Base-by-base conservation (phyloP, 2,329 filamentous ascomycete genomes). In the Pseudogymnoascus sp. region DNA sequence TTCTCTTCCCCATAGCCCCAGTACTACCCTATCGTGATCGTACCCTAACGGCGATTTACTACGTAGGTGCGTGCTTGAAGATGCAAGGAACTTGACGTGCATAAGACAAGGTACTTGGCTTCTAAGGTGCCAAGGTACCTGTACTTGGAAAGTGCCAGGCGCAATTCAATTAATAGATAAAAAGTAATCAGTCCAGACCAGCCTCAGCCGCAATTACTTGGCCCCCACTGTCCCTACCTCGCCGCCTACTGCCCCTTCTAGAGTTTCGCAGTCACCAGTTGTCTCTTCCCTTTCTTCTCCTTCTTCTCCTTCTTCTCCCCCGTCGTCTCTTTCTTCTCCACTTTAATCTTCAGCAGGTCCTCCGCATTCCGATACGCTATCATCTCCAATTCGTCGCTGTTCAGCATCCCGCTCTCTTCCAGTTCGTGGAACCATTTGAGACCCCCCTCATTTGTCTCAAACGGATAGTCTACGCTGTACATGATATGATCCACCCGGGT, bases 401-500 rank as follows among this genome's bases (percentile, higher is more conserved):
- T 76, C 25, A 85, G 73, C 65, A 84, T 66, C 0, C 77, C 78
- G 64, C 80, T 82, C 54, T 73, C 67, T 61, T 74, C 72, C 38
- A 85, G 67, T 62, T 80, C 77, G 58, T 75, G 66, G 59, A 84
- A 71, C 65, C 79, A 82, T 11, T 70, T 71, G 22, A 74, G 68
- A 0, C 81, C 81, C n/a, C 76, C 75, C 61, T 78, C 75, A 63
- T 78, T 82, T 58, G 71, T 72, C 47, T 47, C 41, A 57, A 84
- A 83, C 0, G 82, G 83, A 65, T 83, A 84, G 65, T 84, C 81
- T 8, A 83, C 78, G 63, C 78, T 82, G 65, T 80, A 84, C 67
- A 85, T 61, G 1, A 85, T 75, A 14, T 74, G 74, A 20, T 83
- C 79, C 14, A 76, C 72, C 18, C 71, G 73, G 1, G 76, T 81